Evolutionary conservation across 2,329 filamentous ascomycete genomes (phyloP), one percentile per base, ranked within the genome.

Genomic region (Helotiales sp.): DNA sequence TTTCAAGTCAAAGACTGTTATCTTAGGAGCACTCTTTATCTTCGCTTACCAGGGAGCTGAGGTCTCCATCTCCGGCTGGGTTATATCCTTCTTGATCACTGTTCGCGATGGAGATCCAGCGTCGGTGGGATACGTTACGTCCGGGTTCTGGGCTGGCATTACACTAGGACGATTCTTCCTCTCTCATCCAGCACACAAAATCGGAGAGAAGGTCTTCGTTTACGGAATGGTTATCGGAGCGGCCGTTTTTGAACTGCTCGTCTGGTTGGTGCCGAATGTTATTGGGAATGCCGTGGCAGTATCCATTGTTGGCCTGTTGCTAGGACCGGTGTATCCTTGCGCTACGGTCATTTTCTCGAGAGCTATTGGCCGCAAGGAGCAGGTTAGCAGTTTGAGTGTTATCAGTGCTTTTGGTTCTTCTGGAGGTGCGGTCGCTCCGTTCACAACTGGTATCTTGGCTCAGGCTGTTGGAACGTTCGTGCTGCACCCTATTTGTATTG

Each of bases 31-130:
- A 0, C 78, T 93, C 10, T 96, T 96, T 81, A 91, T 96, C 77
- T 96, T 96, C 77, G 87, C 89, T 28, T 96, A 97, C 78, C 92
- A 96, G 78, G 93, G 92, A 37, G 90, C 91, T 40, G 93, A 96
- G 79, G 92, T 96, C 17, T 89, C 89, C 15, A 92, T 95, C 70
- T 92, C 90, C 0, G 92, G 93, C 62, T 96, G 93, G 93, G 90
- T 95, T 58, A 93, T 95, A 69, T 93, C 91, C 2, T 96, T 94
- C 80, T 82, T 96, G 45, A 93, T 96, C 78, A 85, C 86, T 59
- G 86, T 88, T 69, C 89, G 92, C 43, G 82, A 88, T 65, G 92
- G 91, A 15, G 84, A 91, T 72, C 91, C 91, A 6, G 82, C 85
- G 0, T 83, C 85, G 3, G 91, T 96, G 20, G 93, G 93, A 40